Percentiles rank a stretch among this genome's conserved stretches.
Conservation (phyloP, 345 rosid species). For the Pugionium dolabratum region DNA sequence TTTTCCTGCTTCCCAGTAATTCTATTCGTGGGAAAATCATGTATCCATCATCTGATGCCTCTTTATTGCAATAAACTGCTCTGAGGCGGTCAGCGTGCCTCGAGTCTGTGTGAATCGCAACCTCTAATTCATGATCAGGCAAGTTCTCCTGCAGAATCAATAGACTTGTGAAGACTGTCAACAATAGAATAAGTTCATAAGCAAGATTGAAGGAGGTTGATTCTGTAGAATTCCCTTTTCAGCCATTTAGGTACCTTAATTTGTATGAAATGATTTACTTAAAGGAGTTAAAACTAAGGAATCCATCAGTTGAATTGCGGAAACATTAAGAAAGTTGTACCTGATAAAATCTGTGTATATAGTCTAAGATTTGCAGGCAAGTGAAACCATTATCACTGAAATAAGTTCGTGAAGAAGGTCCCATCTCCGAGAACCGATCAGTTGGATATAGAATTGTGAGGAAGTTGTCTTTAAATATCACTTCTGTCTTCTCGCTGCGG, state of each 20-base stretch:
- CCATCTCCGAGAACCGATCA: constrained; percentile 89
- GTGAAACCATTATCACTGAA: constrained; percentile 80
- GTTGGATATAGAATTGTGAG: constrained; percentile 78
- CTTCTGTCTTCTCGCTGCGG: constrained; percentile 78
- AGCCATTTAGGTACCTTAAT: neutral
- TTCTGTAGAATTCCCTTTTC: neutral
- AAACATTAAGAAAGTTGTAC: constrained; percentile 41
- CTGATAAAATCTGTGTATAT: constrained; percentile 80
- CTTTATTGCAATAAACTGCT: constrained; percentile 59
- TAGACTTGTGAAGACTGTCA: neutral
- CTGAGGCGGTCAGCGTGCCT: constrained; percentile 83
- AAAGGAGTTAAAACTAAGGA: no score
- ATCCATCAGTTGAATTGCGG: neutral
- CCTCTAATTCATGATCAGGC: constrained; percentile 62
- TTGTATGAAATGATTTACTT: neutral
- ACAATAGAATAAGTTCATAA: neutral
- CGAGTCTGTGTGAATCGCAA: constrained; percentile 83
- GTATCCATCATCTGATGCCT: constrained; percentile 48
- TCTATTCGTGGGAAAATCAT: constrained; percentile 64
- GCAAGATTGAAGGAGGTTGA: neutral
- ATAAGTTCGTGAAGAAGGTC: constrained; percentile 85
- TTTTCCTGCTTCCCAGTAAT: constrained; percentile 72
- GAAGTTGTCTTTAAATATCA: constrained; percentile 68
- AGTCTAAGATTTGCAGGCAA: constrained; percentile 72
- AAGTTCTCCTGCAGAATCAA: constrained; percentile 63